Evolutionary conservation across 148 eudicot genomes (phyloP).

Genomic region (Gaultheria prostrata): DNA sequence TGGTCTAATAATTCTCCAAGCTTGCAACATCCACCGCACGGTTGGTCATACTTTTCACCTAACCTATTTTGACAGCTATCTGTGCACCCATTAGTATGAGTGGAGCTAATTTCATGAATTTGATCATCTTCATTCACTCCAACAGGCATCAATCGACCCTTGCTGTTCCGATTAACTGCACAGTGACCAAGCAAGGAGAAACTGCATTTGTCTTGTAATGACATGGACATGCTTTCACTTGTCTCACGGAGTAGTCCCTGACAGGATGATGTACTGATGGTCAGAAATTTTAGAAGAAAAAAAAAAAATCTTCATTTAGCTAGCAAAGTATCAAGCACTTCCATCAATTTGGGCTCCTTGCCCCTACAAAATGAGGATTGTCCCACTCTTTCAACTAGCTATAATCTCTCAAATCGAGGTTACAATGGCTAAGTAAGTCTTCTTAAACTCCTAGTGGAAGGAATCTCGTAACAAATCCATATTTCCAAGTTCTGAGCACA

Average conservation of each 20-base stretch:
- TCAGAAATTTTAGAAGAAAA: not conserved
- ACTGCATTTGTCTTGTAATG: constrained; percentile 57
- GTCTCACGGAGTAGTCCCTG: constrained; percentile 56
- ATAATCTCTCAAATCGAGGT: too few relatives aligned
- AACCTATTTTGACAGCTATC: constrained; percentile 14
- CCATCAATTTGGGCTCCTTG: too few relatives aligned
- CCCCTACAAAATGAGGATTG: too few relatives aligned
- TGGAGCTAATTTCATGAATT: not conserved
- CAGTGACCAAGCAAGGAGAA: constrained; percentile 66
- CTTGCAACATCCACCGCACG: constrained; percentile 39
- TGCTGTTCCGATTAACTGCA: constrained; percentile 28
- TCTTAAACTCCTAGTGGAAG: too few relatives aligned
- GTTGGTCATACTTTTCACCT: constrained; percentile 23
- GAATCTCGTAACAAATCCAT: too few relatives aligned
- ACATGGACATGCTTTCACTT: constrained; percentile 54
- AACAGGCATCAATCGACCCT: constrained; percentile 16
- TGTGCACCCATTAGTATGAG: constrained; percentile 11
- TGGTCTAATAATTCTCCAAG: constrained; percentile 35
- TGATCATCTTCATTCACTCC: constrained; percentile 26
- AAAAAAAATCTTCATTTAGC: not conserved
- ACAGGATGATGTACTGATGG: constrained; percentile 1
- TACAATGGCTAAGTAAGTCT: too few relatives aligned
- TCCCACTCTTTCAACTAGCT: too few relatives aligned
- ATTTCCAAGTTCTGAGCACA: too few relatives aligned
- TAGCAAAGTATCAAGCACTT: not conserved